These are phyloP conservation scores for Leucosporidium creatinivorum DNA, from an alignment of 768 basidiomycete species.

Conservation along the genomic window DNA sequence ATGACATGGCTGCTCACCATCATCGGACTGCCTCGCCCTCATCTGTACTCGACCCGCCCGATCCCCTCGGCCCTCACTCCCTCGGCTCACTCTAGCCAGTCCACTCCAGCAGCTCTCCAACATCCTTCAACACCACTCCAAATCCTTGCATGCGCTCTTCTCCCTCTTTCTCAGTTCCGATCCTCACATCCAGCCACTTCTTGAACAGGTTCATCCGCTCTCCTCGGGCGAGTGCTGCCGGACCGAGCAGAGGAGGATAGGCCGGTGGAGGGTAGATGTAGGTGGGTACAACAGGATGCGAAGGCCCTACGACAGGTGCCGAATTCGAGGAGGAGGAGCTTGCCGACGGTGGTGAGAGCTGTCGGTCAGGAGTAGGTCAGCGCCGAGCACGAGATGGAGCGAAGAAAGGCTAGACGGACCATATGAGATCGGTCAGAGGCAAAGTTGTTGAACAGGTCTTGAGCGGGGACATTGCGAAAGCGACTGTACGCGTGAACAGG, in stretches of 20 bases:
- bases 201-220: constrained; percentile 31
- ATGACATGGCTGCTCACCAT: no score
- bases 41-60: neutral
- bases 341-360: no score
- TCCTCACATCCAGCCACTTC: constrained; percentile 3
- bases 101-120: neutral
- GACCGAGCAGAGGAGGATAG: constrained; percentile 11
- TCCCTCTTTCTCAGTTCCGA: neutral
- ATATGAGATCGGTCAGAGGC: constrained; percentile 33
- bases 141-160: neutral
- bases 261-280: constrained; percentile 12
- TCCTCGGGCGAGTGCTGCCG: neutral
- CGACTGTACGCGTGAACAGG: constrained; percentile 7
- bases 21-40: no score
- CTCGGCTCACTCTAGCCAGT: neutral
- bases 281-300: no score
- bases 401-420: neutral
- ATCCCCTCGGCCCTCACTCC: neutral
- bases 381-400: neutral
- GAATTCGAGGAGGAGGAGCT: no score
- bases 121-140: neutral
- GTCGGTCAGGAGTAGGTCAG: neutral
- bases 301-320: no score
- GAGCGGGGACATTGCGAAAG: constrained; percentile 20
- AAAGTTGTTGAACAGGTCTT: constrained; percentile 17